Percentiles rank a stretch among this genome's conserved stretches.
These are phyloP conservation scores for Orbilia javanica DNA, from an alignment of 2,329 filamentous ascomycete genomes.

Conservation along the genomic window DNA sequence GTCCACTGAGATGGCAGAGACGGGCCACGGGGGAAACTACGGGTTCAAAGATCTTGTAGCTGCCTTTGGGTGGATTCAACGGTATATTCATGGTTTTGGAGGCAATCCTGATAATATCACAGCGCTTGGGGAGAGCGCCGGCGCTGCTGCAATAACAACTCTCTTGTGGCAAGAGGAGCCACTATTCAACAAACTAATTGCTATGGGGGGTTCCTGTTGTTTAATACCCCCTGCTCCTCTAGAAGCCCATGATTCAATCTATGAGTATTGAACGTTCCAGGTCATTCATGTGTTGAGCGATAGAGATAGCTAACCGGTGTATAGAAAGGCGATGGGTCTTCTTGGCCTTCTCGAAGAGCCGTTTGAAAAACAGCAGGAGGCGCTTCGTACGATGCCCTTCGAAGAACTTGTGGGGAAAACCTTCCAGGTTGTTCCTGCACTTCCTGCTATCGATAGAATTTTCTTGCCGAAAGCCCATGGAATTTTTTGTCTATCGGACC, in stretches of 20 bases:
- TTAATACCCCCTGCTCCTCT: constrained; percentile 48
- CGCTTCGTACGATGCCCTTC: constrained; percentile 28
- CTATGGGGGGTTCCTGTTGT: constrained; percentile 50
- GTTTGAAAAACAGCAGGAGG: constrained; percentile 39
- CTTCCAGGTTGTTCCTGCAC: constrained; percentile 43
- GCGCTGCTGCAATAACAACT: constrained; percentile 59
- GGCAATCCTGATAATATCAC: constrained; percentile 64
- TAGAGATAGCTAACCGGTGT: constrained; percentile 7
- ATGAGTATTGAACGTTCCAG: constrained; percentile 29
- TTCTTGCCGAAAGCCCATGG: constrained; percentile 52
- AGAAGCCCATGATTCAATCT: constrained; percentile 47
- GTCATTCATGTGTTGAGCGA: neutral
- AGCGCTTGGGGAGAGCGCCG: constrained; percentile 63
- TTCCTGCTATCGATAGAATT: constrained; percentile 40
- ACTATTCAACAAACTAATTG: constrained; percentile 46
- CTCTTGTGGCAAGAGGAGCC: constrained; percentile 52
- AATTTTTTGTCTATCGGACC: constrained; percentile 47
- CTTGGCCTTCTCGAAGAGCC: constrained; percentile 34
- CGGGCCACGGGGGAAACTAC: constrained; percentile 55
- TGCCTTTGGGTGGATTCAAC: constrained; percentile 60
- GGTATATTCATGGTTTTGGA: constrained; percentile 63
- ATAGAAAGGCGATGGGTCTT: constrained; percentile 44
- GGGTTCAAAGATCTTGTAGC: constrained; percentile 59
- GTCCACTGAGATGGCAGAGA: constrained; percentile 33
- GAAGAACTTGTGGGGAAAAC: constrained; percentile 41